Evolutionary conservation across 805 yeast genomes (phyloP).

Genomic region (Kluyveromyces aestuarii): DNA sequence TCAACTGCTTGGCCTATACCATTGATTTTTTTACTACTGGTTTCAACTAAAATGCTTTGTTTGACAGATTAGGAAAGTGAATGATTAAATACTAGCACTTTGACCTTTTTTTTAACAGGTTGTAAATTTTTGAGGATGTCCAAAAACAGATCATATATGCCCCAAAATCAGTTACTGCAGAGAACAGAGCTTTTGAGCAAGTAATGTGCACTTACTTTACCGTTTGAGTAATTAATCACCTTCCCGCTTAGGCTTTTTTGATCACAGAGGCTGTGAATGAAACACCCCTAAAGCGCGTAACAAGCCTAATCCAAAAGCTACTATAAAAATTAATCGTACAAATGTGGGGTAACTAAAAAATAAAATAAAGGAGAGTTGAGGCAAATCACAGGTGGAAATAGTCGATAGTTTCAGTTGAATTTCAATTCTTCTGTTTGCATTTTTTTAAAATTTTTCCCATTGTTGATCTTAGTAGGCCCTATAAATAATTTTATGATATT

Average conservation of each 20-base stretch:
- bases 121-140: neutral
- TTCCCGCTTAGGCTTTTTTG: neutral
- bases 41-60: neutral
- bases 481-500: constrained; percentile 24
- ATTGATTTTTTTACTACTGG: neutral
- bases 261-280: neutral
- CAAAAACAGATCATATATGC: neutral
- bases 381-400: too few species aligned
- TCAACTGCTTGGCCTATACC: neutral
- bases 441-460: neutral
- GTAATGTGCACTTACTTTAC: neutral
- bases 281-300: neutral
- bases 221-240: neutral
- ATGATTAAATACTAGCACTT: constrained; percentile 9
- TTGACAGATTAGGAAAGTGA: constrained; percentile 21
- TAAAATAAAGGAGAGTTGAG: neutral
- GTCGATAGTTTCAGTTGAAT: too few species aligned
- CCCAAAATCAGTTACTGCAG: neutral
- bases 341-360: neutral
- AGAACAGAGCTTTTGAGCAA: too few species aligned
- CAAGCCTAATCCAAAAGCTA: neutral
- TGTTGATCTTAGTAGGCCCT: constrained; percentile 27
- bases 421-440: neutral
- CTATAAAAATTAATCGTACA: neutral
- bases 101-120: neutral